These are phyloP conservation scores for Populus nigra DNA, from an alignment of 345 rosid species.

Conservation along the genomic window DNA sequence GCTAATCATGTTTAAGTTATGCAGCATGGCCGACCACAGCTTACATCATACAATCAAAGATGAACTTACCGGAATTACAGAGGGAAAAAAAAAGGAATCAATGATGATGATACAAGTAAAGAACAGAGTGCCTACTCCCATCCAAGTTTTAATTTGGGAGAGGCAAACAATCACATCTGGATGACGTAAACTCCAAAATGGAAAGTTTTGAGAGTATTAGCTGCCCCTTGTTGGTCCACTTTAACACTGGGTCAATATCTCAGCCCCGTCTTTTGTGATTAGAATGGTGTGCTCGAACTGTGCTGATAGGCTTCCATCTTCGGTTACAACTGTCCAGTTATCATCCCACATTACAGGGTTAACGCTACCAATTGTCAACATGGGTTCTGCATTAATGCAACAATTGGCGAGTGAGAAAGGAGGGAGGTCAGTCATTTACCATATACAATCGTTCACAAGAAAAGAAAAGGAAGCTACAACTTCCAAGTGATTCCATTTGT, in stretches of 20 bases:
- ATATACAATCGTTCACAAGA: not conserved
- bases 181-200: not conserved
- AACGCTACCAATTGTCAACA: slow-evolving; percentile 83
- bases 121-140: not conserved
- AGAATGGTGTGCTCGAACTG: slow-evolving; percentile 94
- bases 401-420: not conserved
- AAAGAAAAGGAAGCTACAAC: not conserved
- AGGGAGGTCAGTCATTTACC: not conserved
- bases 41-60: no score
- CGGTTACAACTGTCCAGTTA: slow-evolving; percentile 86
- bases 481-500: no score
- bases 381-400: slow-evolving; percentile 55
- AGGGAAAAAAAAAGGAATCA: not conserved
- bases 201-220: not conserved
- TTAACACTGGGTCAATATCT: slow-evolving; percentile 67
- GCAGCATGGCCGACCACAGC: no score
- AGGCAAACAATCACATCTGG: not conserved
- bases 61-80: not conserved
- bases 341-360: slow-evolving; percentile 83
- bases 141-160: not conserved
- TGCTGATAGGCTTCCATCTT: slow-evolving; percentile 85
- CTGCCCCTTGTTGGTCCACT: not conserved
- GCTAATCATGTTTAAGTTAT: no score
- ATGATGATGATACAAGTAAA: not conserved
- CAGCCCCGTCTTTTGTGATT: slow-evolving; percentile 79